Base-by-base conservation (phyloP, 805 yeast genomes). In the Lipomyces oligophaga region DNA sequence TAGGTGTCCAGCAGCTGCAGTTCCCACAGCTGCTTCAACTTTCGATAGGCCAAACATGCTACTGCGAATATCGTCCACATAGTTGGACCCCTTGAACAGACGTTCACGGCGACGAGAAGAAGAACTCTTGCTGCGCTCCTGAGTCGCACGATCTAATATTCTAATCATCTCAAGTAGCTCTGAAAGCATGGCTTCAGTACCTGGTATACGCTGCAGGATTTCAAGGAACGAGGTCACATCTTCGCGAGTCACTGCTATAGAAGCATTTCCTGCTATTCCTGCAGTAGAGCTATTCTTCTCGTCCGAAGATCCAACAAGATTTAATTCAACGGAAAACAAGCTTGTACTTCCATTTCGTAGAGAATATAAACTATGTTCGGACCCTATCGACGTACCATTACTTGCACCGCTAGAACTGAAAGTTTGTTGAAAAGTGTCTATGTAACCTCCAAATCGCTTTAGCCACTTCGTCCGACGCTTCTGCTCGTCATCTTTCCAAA, bases 381-480 rank as follows among this genome's bases (percentile, higher is more conserved):
- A 44, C 25, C 34, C 31, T n/a, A n/a, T n/a, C 4, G 45, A 7
- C 38, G n/a, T n/a, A n/a, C 37, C 20, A 13, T n/a, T 28, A 7
- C 41, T 31, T 13, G 20, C 45, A 11, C n/a, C n/a, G n/a, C 38
- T 11, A n/a, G 19, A 15, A 5, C 4, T 26, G 30, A 26, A 13
- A 10, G 30, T 26, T n/a, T 49, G 54, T 24, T 45, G 43, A 20
- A 50, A 47, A n/a, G 38, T 21, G 16, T 47, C 51, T n/a, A 59
- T 40, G 26, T 37, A 30, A 26, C 43, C 55, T 2, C 83, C 77
- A 58, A 83, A 83, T 43, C 78, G 81, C 42, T 72, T 69, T 3
- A 73, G 52, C 96, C 95, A 87, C 30, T 73, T 71, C 6, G 69
- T 67, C 56, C 88, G 73, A 45, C 71, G 71, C 43, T 67, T 65